phyloP scores from a whole-genome alignment of 2,329 filamentous ascomycete genomes.

The Trichoderma cornu-damae region DNA sequence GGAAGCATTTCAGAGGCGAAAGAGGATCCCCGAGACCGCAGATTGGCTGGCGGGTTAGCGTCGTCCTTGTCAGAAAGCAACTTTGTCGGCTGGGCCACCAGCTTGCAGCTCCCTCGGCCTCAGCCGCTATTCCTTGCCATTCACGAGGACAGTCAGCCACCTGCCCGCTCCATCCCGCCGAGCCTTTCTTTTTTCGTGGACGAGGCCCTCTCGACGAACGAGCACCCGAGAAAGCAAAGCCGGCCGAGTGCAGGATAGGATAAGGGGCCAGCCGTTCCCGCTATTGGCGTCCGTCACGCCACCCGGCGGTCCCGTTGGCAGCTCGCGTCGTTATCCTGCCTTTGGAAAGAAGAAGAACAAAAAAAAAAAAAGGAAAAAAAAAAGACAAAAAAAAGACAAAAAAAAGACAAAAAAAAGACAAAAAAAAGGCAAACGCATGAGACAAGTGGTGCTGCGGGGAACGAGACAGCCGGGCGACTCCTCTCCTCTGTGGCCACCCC shows the following conservation, averaged over 20 bases:
- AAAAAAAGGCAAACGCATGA: constrained; percentile 1
- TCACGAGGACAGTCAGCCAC: constrained; percentile 16
- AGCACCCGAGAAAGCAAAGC: constrained; percentile 4
- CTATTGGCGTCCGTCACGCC: constrained; percentile 15
- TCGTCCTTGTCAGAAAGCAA: constrained; percentile 13
- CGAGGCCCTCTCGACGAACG: constrained; percentile 4
- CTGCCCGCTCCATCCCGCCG: constrained; percentile 13
- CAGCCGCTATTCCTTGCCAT: constrained; percentile 15
- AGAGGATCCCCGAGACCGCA: not conserved
- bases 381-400: not conserved
- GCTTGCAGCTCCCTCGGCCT: constrained; percentile 12
- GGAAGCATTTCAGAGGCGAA: constrained; percentile 6
- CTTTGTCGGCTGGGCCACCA: constrained; percentile 13
- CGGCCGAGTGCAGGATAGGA: constrained; percentile 2
- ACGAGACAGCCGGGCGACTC: not conserved
- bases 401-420: not conserved
- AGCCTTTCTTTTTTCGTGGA: constrained; percentile 2
- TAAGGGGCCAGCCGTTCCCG: constrained; percentile 3
- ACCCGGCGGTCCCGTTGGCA: constrained; percentile 17
- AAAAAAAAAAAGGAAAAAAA: constrained; percentile 2
- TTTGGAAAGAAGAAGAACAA: not conserved
- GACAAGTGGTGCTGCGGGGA: constrained; percentile 1
- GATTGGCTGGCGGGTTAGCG: constrained; percentile 12
- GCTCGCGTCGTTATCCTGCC: constrained; percentile 6
- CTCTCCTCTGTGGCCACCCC: not conserved